Base-by-base conservation (phyloP, 768 basidiomycete species). In the Porphyrellus cyaneotinctus region DNA sequence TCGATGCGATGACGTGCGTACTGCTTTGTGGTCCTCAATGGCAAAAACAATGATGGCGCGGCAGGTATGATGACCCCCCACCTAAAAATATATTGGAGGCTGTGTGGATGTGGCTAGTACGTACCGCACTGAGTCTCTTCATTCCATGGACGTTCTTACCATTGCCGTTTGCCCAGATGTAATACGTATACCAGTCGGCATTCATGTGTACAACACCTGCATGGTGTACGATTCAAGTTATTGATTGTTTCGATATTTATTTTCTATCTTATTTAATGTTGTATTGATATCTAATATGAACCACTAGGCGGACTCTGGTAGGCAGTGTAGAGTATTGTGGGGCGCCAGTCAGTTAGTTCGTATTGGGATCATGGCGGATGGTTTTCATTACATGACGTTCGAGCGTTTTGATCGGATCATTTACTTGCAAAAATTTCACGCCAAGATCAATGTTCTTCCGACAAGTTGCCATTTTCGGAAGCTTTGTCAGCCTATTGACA, bases 61-160 rank as follows among this genome's bases (percentile, higher is more conserved):
- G 24, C 22, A 70, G 69, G n/a, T 37, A 58, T 22, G 67, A 68
- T 2, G 69, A 70, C 1, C 62, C 63, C 2, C 57, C 43, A 1
- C 67, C 67, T 4, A 68, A 30, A 50, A 70, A 70, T 43, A 45
- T 26, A 36, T 0, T 60, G 1, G 62, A 68, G 37, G 62, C 65
- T 15, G 49, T 69, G 17, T 68, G 67, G 67, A 49, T 42, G 47
- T 66, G 64, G 67, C 31, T 68, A 3, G 67, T 67, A 41, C 57
- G 67, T 44, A 5, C 26, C 9, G 1, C n/a, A 17, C 15, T 8
- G 15, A 6, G 8, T 20, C 17, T 5, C 4, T n/a, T n/a, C 10
- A 8, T 44, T 13, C 0, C 24, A 11, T 9, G 11, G 24, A 12
- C 22, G 36, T 28, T 8, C 55, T 56, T 14, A 57, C 36, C 6